A percentile compares a stretch with the other conserved stretches of the same genome.
phyloP scores from a whole-genome alignment of 1,284 basidiomycete genomes.

The Uromyces viciae-fabae region DNA sequence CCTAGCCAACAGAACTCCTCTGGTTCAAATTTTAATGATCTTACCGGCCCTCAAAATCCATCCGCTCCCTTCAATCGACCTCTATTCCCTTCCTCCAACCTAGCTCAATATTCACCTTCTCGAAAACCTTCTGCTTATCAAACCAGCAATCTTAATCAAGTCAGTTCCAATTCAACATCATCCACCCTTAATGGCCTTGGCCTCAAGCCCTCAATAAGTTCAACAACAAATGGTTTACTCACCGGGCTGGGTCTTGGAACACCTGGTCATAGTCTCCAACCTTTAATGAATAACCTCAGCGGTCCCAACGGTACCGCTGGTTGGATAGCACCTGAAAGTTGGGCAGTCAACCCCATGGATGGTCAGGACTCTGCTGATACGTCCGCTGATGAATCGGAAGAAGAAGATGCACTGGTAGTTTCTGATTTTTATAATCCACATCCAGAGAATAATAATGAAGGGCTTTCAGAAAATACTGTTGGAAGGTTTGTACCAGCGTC shows the following conservation, averaged over 20 bases:
- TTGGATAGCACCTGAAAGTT: slow-evolving; percentile 44
- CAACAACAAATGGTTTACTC: not conserved
- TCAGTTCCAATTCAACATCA: not conserved
- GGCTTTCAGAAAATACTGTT: slow-evolving; percentile 45
- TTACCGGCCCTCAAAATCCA: not conserved
- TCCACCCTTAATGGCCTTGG: not conserved
- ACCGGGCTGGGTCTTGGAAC: not conserved
- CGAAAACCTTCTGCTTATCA: slow-evolving; percentile 6
- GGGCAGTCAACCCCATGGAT: slow-evolving; percentile 44
- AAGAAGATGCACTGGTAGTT: slow-evolving; percentile 32
- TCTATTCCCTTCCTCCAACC: not conserved
- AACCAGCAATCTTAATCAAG: not conserved
- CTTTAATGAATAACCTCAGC: not conserved
- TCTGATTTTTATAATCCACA: slow-evolving; percentile 64
- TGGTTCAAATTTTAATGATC: slow-evolving; percentile 6
- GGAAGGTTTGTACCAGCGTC: slow-evolving; percentile 11
- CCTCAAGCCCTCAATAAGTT: not conserved
- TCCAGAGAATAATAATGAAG: slow-evolving; percentile 58
- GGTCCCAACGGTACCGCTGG: slow-evolving; percentile 9
- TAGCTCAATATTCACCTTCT: not conserved
- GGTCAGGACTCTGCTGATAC: slow-evolving; percentile 22
- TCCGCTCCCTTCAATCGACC: not conserved
- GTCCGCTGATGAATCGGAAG: slow-evolving; percentile 30
- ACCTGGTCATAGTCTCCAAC: not conserved
- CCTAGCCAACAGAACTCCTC: slow-evolving; percentile 8